Conservation (phyloP, 305 asterid genomes). For the Fraxinus platypoda region DNA sequence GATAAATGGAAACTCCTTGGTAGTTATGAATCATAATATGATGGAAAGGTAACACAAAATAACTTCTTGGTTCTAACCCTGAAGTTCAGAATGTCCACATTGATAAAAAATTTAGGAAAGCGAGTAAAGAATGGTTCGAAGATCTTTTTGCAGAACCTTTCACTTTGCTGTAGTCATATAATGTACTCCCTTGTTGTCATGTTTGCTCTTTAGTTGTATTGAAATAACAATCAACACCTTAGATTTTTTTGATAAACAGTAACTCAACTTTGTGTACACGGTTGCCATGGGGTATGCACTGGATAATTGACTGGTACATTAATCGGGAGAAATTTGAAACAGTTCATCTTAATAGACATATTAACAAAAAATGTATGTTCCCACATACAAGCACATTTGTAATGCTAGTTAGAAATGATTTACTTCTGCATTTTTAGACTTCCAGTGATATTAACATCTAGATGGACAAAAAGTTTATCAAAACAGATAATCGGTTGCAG, state of each 20-base stretch:
- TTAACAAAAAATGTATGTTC: neutral
- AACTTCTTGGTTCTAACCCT: neutral
- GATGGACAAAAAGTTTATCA: neutral
- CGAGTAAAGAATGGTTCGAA: neutral
- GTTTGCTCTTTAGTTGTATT: neutral
- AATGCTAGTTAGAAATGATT: neutral
- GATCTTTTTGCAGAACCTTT: neutral
- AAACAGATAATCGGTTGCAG: slow-evolving; percentile 17
- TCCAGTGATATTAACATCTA: neutral
- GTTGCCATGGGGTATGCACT: neutral
- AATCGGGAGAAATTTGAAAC: neutral
- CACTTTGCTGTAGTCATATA: neutral
- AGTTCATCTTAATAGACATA: neutral
- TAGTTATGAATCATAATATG: neutral
- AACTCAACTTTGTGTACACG: neutral
- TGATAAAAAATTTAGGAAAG: neutral
- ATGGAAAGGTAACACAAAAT: neutral
- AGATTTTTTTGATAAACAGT: neutral
- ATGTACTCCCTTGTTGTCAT: neutral
- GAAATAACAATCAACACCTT: neutral
- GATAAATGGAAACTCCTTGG: neutral
- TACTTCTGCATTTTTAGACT: neutral
- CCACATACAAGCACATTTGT: neutral
- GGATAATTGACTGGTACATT: neutral
- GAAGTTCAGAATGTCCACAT: neutral